These are phyloP conservation scores for Mytilinidion resinicola DNA, from an alignment of 495 filamentous ascomycete genomes.

Conservation along the genomic window DNA sequence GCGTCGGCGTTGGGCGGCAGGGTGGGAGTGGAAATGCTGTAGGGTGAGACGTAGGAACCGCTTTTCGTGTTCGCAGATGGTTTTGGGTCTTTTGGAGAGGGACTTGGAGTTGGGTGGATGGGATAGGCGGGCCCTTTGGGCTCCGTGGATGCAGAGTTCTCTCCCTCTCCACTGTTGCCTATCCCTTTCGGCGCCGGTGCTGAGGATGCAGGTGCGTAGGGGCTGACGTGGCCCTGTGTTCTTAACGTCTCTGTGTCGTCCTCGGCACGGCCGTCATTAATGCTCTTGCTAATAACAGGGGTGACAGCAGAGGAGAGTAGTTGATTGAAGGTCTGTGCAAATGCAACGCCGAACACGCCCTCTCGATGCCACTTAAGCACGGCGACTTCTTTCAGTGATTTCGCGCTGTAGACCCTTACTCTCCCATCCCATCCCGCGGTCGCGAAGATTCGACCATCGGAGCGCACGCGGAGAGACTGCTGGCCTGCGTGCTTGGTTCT, in stretches of 20 bases:
- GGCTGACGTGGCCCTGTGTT: no score
- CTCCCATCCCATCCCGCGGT: slow-evolving; percentile 91
- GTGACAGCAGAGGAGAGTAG: no score
- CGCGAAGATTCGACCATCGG: slow-evolving; percentile 75
- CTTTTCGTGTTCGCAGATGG: no score
- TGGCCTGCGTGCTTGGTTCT: slow-evolving; percentile 88
- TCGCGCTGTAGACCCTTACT: slow-evolving; percentile 71
- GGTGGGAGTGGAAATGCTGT: no score
- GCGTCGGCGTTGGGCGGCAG: no score
- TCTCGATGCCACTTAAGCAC: slow-evolving; percentile 94
- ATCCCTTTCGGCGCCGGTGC: neutral
- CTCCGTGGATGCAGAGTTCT: neutral
- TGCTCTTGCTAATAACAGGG: no score
- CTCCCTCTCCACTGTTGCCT: neutral
- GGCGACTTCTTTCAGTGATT: slow-evolving; percentile 79
- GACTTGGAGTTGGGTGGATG: no score
- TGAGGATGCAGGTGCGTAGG: no score
- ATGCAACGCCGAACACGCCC: slow-evolving; percentile 80
- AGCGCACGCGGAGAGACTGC: slow-evolving; percentile 69
- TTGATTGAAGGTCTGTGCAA: slow-evolving; percentile 45
- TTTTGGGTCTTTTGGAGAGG: no score
- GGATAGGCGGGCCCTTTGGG: no score
- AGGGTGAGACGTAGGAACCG: no score
- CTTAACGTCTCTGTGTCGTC: neutral
- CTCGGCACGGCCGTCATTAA: slow-evolving; percentile 16